phyloP scores from a whole-genome alignment of 257 asterid genomes.

The Solanum boliviense region DNA sequence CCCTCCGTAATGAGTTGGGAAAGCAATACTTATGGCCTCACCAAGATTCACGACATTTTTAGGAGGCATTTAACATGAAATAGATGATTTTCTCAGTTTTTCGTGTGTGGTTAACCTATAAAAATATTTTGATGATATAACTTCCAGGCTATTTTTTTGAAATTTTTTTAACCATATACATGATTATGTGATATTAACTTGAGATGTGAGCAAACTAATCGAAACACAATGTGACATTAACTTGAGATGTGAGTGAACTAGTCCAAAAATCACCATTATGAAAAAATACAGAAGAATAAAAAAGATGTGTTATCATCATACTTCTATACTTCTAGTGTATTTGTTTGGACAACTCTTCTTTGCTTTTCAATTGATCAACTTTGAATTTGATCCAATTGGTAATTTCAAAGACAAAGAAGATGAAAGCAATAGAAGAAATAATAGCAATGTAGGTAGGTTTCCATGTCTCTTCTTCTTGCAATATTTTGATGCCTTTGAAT shows the following conservation, averaged over 20 bases:
- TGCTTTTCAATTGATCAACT: background rate
- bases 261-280: background rate
- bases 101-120: background rate
- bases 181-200: background rate
- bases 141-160: background rate
- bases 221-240: background rate
- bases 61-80: background rate
- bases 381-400: background rate
- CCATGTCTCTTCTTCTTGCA: background rate
- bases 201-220: background rate
- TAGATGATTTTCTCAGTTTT: background rate
- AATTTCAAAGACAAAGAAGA: background rate
- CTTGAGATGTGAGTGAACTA: background rate
- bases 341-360: background rate
- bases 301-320: too few relatives aligned
- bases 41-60: too few relatives aligned
- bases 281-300: too few relatives aligned
- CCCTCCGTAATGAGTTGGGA: background rate
- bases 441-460: background rate
- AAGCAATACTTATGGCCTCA: too few relatives aligned
- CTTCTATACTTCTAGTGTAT: background rate
- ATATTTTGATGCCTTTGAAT: background rate
- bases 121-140: too few relatives aligned
- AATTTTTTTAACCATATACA: background rate
- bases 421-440: background rate